Evolutionary conservation across 345 rosid genomes (phyloP).

Genomic region (Citrus maxima): DNA sequence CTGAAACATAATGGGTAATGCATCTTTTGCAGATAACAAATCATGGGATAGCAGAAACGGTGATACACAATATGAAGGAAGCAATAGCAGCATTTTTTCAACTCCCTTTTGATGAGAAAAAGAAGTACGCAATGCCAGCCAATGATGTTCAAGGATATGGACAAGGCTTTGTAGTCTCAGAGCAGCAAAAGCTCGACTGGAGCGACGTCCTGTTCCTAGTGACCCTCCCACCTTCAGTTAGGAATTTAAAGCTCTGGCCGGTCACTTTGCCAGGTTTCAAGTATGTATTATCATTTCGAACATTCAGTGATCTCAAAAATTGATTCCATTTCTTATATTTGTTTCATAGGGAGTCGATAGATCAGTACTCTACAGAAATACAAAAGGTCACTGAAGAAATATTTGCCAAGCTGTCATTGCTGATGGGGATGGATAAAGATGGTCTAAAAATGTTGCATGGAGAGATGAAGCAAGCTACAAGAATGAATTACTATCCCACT

Average conservation of each 20-base stretch:
- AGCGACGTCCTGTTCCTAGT: constrained; percentile 15
- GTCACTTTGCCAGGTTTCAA: constrained; percentile 14
- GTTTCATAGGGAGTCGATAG: constrained; percentile 15
- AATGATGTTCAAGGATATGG: constrained; percentile 28
- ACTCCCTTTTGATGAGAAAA: constrained; percentile 28
- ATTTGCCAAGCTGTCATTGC: constrained; percentile 9
- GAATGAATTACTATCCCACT: constrained; percentile 32
- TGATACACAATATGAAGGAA: constrained; percentile 11
- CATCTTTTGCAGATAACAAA: constrained; percentile 15
- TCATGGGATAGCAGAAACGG: constrained; percentile 18
- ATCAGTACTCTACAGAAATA: constrained; percentile 13
- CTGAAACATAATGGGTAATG: neutral
- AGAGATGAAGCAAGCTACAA: constrained; percentile 20
- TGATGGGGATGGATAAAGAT: constrained; percentile 20
- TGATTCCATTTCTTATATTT: neutral
- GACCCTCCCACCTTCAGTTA: constrained; percentile 8
- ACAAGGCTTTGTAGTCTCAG: constrained; percentile 26
- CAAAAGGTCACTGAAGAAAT: neutral
- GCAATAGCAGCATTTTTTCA: constrained; percentile 23
- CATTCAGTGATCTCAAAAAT: neutral
- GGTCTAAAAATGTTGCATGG: constrained; percentile 7
- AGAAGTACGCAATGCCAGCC: constrained; percentile 15
- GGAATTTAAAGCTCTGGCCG: constrained; percentile 24
- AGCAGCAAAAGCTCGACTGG: constrained; percentile 31
- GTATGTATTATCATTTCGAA: constrained; percentile 9